Evolutionary conservation across 192 early-diverging fungal species (phyloP).

Genomic region (Lobosporangium transversale): DNA sequence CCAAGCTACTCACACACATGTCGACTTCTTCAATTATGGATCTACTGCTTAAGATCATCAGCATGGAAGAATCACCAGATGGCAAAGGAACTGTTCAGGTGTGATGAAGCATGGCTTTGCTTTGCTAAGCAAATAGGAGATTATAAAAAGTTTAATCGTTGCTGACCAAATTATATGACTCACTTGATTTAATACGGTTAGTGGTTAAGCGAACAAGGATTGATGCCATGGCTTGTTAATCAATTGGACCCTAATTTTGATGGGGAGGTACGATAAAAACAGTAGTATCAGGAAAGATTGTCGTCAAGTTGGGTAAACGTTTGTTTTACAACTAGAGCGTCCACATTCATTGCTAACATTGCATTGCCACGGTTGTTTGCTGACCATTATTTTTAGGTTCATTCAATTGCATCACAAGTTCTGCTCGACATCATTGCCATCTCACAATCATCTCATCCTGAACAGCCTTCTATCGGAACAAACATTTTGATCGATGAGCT

Average conservation of each 20-base stretch:
- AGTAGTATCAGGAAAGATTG: no score
- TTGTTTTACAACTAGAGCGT: no score
- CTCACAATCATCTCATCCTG: slow-evolving; percentile 72
- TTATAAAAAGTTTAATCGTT: no score
- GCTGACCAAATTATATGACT: no score
- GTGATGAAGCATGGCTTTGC: no score
- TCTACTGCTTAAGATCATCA: slow-evolving; percentile 91
- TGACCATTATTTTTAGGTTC: no score
- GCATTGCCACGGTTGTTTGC: no score
- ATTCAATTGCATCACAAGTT: slow-evolving; percentile 84
- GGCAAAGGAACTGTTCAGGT: slow-evolving; percentile 88
- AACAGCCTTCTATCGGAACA: slow-evolving; percentile 72
- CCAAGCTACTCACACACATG: slow-evolving; percentile 85
- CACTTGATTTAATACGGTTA: no score
- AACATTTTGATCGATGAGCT: slow-evolving; percentile 73
- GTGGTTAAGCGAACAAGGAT: slow-evolving; percentile 87
- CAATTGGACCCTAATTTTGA: slow-evolving; percentile 83
- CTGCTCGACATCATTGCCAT: slow-evolving; percentile 87
- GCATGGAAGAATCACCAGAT: slow-evolving; percentile 89
- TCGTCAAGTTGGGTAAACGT: no score
- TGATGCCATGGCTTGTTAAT: slow-evolving; percentile 82
- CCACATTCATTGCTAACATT: no score
- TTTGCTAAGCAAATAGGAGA: no score
- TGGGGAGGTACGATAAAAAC: slow-evolving; percentile 74
- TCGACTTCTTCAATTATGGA: slow-evolving; percentile 90